These are phyloP conservation scores for Sporothrix luriei DNA, from an alignment of 2,329 filamentous ascomycete genomes.

Conservation along the genomic window DNA sequence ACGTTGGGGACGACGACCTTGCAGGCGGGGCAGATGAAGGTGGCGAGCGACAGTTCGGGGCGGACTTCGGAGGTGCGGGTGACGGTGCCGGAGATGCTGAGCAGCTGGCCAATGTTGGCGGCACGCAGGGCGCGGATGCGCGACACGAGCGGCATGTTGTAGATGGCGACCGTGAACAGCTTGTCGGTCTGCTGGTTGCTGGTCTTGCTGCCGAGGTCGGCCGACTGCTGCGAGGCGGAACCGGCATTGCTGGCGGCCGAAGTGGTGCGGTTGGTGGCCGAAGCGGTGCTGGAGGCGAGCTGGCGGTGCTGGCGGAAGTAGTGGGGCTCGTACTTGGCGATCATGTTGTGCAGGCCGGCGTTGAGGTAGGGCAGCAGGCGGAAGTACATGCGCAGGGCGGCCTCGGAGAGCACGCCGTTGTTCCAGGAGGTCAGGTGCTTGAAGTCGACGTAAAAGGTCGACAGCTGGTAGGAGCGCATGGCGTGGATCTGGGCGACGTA, in stretches of 20 bases:
- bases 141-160: slow-evolving; percentile 86
- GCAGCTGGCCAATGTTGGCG: slow-evolving; percentile 84
- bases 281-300: slow-evolving; percentile 58
- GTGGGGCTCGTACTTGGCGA: slow-evolving; percentile 88
- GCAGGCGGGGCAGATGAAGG: slow-evolving; percentile 89
- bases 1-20: slow-evolving; percentile 83
- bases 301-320: slow-evolving; percentile 94
- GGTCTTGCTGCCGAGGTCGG: slow-evolving; percentile 72
- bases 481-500: slow-evolving; percentile 83
- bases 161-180: slow-evolving; percentile 89
- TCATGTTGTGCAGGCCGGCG: slow-evolving; percentile 84
- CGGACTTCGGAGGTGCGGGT: slow-evolving; percentile 96
- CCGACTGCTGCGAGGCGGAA: slow-evolving; percentile 64
- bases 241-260: slow-evolving; percentile 66
- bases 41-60: slow-evolving; percentile 87
- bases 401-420: slow-evolving; percentile 79
- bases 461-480: slow-evolving; percentile 73
- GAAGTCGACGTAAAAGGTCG: slow-evolving; percentile 84
- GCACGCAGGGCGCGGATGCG: slow-evolving; percentile 84
- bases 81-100: slow-evolving; percentile 95
- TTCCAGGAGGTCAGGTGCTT: slow-evolving; percentile 78
- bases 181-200: slow-evolving; percentile 96
- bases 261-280: slow-evolving; percentile 68
- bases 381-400: slow-evolving; percentile 89
- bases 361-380: slow-evolving; percentile 92